Conservation (phyloP, 176 grass and related monocot species). For the Musa schizocarpa region DNA sequence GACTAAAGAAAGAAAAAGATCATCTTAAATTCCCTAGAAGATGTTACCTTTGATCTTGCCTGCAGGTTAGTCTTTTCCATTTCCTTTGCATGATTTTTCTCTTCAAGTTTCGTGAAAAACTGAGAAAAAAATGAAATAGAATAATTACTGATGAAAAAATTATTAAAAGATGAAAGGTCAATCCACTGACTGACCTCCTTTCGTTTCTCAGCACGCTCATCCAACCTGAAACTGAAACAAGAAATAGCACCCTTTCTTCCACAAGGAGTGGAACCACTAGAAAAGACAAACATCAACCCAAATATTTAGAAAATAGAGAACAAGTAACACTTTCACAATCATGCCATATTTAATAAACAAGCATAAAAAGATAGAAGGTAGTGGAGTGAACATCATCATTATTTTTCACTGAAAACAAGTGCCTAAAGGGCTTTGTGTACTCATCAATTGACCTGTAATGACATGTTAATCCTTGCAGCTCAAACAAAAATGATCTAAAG, state of each 20-base stretch:
- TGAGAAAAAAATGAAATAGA: constrained; percentile 16
- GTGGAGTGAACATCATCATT: constrained; percentile 57
- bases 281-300: not conserved
- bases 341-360: constrained; percentile 10
- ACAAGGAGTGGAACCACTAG: constrained; percentile 43
- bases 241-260: constrained; percentile 37
- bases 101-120: constrained; percentile 92
- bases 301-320: constrained; percentile 2
- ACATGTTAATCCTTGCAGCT: no score
- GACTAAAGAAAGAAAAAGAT: not conserved
- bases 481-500: no score
- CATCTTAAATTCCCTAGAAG: constrained; percentile 16
- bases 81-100: constrained; percentile 80
- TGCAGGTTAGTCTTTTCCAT: constrained; percentile 82
- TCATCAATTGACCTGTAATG: no score
- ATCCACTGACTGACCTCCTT: constrained; percentile 54
- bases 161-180: not conserved
- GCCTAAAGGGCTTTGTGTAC: not conserved
- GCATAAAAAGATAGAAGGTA: constrained; percentile 35
- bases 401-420: constrained; percentile 21
- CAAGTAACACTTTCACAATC: not conserved
- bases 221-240: constrained; percentile 74
- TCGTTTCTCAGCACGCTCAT: constrained; percentile 89
- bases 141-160: not conserved
- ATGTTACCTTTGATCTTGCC: constrained; percentile 67